Evolutionary conservation across 352 stramenopile genomes (phyloP), one percentile per base, ranked within the genome.

Genomic region (Pythium coloratum): DNA sequence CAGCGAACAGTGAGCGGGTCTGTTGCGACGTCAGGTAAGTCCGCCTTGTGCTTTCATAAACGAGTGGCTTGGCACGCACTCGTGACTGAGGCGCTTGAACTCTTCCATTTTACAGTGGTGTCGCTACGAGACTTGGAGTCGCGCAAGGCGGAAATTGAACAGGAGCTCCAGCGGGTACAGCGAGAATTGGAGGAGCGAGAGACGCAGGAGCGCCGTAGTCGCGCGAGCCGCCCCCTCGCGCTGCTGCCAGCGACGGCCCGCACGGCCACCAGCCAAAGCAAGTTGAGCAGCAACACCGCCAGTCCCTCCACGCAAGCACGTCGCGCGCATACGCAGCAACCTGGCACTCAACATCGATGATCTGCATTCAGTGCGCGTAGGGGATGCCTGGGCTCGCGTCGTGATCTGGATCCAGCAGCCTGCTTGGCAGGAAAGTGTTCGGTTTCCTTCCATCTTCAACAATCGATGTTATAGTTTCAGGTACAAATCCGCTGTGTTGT

Each of bases 111-210:
- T 36, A 0, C 54, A 90, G 82, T 59, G 40, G 71, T 75, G 12
- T 91, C 80, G 10, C 64, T 91, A 32, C 75, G 76, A 0, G 78
- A 85, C 12, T 62, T 91, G 26, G 82, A 91, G 61, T 61, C 67
- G 24, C 80, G 78, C 53, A 91, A 89, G 59, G 67, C 49, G n/a
- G 69, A 86, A 55, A 91, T 91, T 55, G 78, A 87, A 55, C 62
- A 57, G n/a, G 78, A 87, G 54, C 59, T 87, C 4, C 62, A 69
- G 57, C 76, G 75, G 40, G 76, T 86, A 28, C 76, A 84, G 53
- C 65, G 67, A 3, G 78, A 86, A 46, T 63, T 86, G 1, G 68
- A 76, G 54, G 60, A 73, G 38, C 68, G 78, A 14, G 59, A 79
- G 55, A 59, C 49, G 0, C 63, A 76, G 6, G 63, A 75, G 38